A percentile compares a stretch with the other conserved stretches of the same genome.
Conservation (phyloP, 495 filamentous ascomycete species). For the Penicillium alfredii region DNA sequence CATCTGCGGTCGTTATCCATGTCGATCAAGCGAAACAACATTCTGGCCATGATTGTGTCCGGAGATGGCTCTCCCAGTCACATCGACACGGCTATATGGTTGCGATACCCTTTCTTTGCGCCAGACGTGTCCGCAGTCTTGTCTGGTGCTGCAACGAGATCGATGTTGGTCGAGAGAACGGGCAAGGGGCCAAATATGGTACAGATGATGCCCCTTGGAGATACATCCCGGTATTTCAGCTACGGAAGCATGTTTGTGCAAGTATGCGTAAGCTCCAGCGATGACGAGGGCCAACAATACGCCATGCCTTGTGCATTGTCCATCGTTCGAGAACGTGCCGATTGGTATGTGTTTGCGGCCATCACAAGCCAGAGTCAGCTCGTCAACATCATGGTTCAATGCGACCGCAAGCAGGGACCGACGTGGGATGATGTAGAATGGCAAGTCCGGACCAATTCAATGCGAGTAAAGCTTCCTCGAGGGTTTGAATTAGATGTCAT, state of each 20-base stretch:
- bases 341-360: constrained; percentile 59
- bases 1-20: constrained; percentile 66
- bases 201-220: constrained; percentile 67
- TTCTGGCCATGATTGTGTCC: constrained; percentile 51
- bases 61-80: constrained; percentile 52
- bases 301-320: constrained; percentile 67
- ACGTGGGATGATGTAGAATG: constrained; percentile 77
- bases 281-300: constrained; percentile 57
- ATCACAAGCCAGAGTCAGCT: constrained; percentile 71
- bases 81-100: constrained; percentile 68
- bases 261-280: constrained; percentile 58
- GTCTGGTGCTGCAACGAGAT: constrained; percentile 52
- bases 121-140: constrained; percentile 61
- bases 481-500: constrained; percentile 62
- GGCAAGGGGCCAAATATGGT: constrained; percentile 42
- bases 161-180: constrained; percentile 35
- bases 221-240: constrained; percentile 62
- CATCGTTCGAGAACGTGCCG: constrained; percentile 59
- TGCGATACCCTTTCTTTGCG: constrained; percentile 63
- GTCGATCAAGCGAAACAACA: constrained; percentile 76
- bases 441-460: constrained; percentile 54
- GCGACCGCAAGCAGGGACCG: constrained; percentile 58
- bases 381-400: constrained; percentile 67
- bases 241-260: constrained; percentile 69
- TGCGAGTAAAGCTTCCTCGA: constrained; percentile 61